phyloP scores from a whole-genome alignment of 1,139 yeast species.

The Pichia sp. region DNA sequence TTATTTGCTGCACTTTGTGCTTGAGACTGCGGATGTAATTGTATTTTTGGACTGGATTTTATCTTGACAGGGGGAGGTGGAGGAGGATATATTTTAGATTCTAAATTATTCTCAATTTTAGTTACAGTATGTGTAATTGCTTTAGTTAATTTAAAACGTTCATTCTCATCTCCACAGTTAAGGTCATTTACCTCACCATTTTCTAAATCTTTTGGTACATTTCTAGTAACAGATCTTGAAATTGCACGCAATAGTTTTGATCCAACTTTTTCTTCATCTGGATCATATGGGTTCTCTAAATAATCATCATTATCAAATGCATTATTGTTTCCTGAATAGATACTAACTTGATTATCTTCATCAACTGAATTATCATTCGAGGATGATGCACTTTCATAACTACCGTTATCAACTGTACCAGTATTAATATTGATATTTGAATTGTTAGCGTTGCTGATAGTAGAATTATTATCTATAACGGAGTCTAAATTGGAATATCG shows the following conservation, averaged over 20 bases:
- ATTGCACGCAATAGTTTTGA: constrained; percentile 26
- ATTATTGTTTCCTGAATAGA: constrained; percentile 6
- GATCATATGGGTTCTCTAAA: constrained; percentile 21
- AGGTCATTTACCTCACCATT: constrained; percentile 19
- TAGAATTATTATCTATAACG: constrained; percentile 8
- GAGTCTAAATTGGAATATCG: constrained; percentile 12
- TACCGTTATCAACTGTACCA: background rate
- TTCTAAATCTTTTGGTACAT: constrained; percentile 18
- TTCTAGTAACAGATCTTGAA: constrained; percentile 23
- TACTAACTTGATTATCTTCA: constrained; percentile 1
- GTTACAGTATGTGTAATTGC: constrained; percentile 5
- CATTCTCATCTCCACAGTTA: background rate
- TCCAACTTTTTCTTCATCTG: constrained; percentile 24
- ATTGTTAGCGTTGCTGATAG: constrained; percentile 1
- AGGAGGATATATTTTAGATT: background rate
- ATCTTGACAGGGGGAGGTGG: background rate
- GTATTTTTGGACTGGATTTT: background rate
- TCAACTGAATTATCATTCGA: background rate
- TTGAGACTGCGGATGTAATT: background rate
- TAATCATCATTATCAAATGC: constrained; percentile 7
- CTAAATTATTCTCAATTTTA: constrained; percentile 1
- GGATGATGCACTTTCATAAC: background rate
- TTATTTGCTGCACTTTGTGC: background rate
- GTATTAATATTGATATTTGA: constrained; percentile 1
- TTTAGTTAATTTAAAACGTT: background rate